Evolutionary conservation across 108 stramenopile species (phyloP).

Genomic region (Nannochloropsis salina): DNA sequence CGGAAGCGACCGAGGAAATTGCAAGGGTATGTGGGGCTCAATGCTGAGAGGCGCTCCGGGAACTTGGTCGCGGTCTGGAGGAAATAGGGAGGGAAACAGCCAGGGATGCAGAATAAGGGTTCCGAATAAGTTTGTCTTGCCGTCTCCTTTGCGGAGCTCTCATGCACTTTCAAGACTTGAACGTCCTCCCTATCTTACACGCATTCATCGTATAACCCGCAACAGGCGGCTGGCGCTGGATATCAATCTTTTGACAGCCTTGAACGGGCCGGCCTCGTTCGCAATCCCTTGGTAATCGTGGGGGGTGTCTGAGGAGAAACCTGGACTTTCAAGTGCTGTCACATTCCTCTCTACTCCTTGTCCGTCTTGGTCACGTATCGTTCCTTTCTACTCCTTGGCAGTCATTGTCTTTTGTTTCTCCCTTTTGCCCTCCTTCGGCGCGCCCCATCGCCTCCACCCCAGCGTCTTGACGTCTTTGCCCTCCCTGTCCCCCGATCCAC

Average conservation of each 20-base stretch:
- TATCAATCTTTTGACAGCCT: constrained; percentile 3
- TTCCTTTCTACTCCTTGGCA: too few relatives aligned
- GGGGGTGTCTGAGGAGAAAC: background rate
- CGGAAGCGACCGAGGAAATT: background rate
- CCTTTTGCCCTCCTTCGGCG: too few relatives aligned
- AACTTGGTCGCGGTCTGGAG: background rate
- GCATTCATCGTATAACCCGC: background rate
- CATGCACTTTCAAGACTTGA: too few relatives aligned
- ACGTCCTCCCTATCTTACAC: background rate
- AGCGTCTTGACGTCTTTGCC: too few relatives aligned
- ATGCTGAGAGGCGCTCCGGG: too few relatives aligned
- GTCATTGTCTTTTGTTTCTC: too few relatives aligned
- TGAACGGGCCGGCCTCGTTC: background rate
- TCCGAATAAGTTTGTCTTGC: too few relatives aligned
- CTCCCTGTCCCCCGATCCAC: too few relatives aligned
- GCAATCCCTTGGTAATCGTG: background rate
- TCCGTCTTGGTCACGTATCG: background rate
- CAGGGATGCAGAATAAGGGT: background rate
- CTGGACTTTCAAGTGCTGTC: background rate
- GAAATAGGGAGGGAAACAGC: background rate
- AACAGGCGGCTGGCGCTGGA: background rate
- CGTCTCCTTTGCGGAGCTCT: too few relatives aligned
- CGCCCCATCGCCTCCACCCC: too few relatives aligned
- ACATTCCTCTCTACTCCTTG: background rate
- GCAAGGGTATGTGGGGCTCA: background rate